Conservation (phyloP, 2,329 filamentous ascomycete genomes). For the Thelonectria discophora region DNA sequence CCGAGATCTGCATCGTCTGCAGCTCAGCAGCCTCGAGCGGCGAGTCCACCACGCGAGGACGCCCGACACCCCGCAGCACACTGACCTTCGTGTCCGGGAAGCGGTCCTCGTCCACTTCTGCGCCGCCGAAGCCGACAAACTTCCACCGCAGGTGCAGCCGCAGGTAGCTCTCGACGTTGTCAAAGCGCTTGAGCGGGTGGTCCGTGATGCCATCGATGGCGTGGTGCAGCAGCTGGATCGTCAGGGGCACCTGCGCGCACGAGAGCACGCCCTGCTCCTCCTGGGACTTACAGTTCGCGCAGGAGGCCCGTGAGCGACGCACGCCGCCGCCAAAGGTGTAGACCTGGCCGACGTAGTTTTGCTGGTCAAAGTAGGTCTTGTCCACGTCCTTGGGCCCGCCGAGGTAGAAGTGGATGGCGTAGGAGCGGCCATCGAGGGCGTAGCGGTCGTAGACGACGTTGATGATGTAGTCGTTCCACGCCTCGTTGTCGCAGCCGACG, state of each 20-base stretch:
- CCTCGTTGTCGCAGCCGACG: too few species aligned
- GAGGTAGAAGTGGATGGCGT: slow-evolving; percentile 28
- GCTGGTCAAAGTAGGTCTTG: not conserved
- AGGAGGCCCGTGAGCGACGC: not conserved
- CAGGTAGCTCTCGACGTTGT: too few species aligned
- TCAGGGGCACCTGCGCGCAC: slow-evolving; percentile 19
- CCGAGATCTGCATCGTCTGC: too few species aligned
- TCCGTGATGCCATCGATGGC: slow-evolving; percentile 5
- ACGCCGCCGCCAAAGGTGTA: slow-evolving; percentile 16
- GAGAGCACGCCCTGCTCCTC: slow-evolving; percentile 13
- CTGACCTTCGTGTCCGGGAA: too few species aligned
- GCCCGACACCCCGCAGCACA: too few species aligned
- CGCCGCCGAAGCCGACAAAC: too few species aligned
- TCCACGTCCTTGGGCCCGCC: slow-evolving; percentile 8
- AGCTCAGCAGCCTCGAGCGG: too few species aligned
- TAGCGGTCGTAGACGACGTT: slow-evolving; percentile 28
- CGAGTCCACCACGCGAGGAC: too few species aligned
- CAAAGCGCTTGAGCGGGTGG: not conserved
- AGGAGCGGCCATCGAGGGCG: slow-evolving; percentile 22
- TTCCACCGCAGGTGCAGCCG: too few species aligned
- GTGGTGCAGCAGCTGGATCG: slow-evolving; percentile 12
- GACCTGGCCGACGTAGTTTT: slow-evolving; percentile 23
- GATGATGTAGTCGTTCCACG: slow-evolving; percentile 29
- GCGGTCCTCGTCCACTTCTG: too few species aligned
- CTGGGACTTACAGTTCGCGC: slow-evolving; percentile 23